phyloP scores from a whole-genome alignment of 1,284 basidiomycete species.

The Prillingera fragicola region DNA sequence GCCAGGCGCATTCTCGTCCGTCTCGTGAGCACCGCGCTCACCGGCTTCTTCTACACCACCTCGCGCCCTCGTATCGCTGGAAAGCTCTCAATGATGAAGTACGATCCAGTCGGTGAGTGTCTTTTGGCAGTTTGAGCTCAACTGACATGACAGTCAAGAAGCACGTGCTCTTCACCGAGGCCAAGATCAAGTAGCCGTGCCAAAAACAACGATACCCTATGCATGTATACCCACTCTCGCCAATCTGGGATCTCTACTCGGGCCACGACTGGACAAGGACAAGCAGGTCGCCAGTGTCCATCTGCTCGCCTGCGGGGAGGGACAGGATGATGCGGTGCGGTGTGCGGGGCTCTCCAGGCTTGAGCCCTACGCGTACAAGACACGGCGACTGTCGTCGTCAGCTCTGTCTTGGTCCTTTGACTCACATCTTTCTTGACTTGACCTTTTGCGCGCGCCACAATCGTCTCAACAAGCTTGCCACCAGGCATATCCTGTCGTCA shows the following conservation, averaged over 20 bases:
- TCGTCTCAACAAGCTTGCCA: constrained; percentile 26
- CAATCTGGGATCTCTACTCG: not conserved
- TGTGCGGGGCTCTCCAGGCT: constrained; percentile 7
- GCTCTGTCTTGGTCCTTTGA: not conserved
- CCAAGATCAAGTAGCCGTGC: constrained; percentile 54
- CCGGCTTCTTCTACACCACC: constrained; percentile 83
- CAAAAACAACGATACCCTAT: constrained; percentile 7
- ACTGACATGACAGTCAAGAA: constrained; percentile 55
- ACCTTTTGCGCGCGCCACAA: constrained; percentile 15
- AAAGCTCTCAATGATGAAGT: constrained; percentile 76
- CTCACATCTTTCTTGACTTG: constrained; percentile 4
- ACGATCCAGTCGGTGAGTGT: constrained; percentile 71
- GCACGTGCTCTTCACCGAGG: constrained; percentile 65
- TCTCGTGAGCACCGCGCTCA: constrained; percentile 80
- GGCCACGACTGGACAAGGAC: constrained; percentile 19
- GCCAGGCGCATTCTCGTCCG: constrained; percentile 73
- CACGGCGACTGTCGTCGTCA: constrained; percentile 13
- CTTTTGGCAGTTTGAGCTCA: not conserved
- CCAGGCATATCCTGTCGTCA: constrained; percentile 22
- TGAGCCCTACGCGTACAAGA: constrained; percentile 15
- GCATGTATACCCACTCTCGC: constrained; percentile 16
- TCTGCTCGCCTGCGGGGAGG: constrained; percentile 12
- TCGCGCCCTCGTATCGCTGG: constrained; percentile 64
- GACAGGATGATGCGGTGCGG: constrained; percentile 15
- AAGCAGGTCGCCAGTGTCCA: constrained; percentile 23